Evolutionary conservation across 192 early-diverging fungal species (phyloP), one percentile per base, ranked within the genome.

Genomic region (Rhizophagus clarus): DNA sequence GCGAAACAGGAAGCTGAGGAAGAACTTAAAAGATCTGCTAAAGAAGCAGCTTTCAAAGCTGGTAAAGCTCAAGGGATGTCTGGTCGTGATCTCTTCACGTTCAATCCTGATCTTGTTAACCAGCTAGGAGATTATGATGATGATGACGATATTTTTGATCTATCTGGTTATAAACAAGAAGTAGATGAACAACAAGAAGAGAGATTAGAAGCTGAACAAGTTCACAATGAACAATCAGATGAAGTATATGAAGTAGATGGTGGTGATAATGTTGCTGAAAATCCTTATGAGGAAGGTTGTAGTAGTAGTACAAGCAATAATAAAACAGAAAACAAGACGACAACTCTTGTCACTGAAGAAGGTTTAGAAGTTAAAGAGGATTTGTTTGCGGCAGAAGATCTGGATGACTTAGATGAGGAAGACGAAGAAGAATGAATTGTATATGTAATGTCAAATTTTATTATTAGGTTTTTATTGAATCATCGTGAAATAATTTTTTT

Each of bases 61-160:
- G 98, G 98, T 79, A 92, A 93, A 88, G 89, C 95, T 77, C 86
- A 90, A 74, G 96, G 95, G 61, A 96, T 99, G 94, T 98, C 96
- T 67, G 98, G 98, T 77, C 93, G 93, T 77, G 97, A 99, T 85
- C 88, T 96, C 83, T 99, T 99, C 87, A 95, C 97, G 79, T 99
- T 98, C 87, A 98, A 98, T 86, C 97, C 97, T 22, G 94, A 96
- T 32, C 89, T 91, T 85, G 94, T 93, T 61, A 85, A 87, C 6
- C 90, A 87, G 29, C 88, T 89, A 31, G 94, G 93, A 26, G 96
- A 95, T 61, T 82, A 85, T 31, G 94, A 92, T 72, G 92, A 92
- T 47, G 94, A 89, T 73, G 94, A 91, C 51, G 93, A 95, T 73
- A 89, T 88, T n/a, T 94, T 97, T 77, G 95, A 94, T 82, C 85